Percentiles rank a stretch among this genome's conserved stretches.
These are phyloP conservation scores for Xylaria polymorpha DNA, from an alignment of 2,329 filamentous ascomycete species.

Conservation along the genomic window DNA sequence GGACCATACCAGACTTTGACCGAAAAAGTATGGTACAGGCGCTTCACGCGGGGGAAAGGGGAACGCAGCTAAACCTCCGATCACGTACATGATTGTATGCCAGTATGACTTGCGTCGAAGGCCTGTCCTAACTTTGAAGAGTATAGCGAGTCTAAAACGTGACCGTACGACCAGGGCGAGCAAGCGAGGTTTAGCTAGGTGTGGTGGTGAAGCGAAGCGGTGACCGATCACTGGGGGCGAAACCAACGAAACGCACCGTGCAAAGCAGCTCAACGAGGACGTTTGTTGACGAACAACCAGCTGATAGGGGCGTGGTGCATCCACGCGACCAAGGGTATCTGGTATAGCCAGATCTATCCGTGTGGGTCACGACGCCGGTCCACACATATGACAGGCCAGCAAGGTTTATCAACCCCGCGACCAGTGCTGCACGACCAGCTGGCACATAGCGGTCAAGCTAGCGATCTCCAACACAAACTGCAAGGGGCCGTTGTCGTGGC, in stretches of 20 bases:
- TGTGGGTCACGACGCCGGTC: constrained; percentile 36
- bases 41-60: constrained; percentile 15
- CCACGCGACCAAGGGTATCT: constrained; percentile 35
- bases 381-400: constrained; percentile 35
- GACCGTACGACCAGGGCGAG: constrained; percentile 19
- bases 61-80: not conserved
- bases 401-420: constrained; percentile 30
- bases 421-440: constrained; percentile 42
- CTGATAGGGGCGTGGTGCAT: constrained; percentile 33
- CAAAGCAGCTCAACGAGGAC: constrained; percentile 6
- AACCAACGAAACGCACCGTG: constrained; percentile 12
- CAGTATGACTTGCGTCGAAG: constrained; percentile 36
- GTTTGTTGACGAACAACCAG: constrained; percentile 23
- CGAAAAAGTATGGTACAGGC: constrained; percentile 17
- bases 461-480: constrained; percentile 29
- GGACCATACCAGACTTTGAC: constrained; percentile 17
- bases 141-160: constrained; percentile 17
- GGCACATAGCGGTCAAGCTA: constrained; percentile 40
- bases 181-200: constrained; percentile 23
- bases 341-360: constrained; percentile 39
- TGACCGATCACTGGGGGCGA: constrained; percentile 31
- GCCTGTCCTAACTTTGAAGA: constrained; percentile 29
- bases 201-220: constrained; percentile 35
- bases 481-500: constrained; percentile 36
- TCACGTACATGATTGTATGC: constrained; percentile 34